phyloP scores from a whole-genome alignment of 2,329 filamentous ascomycete species.

The Ramularia collo-cygni region DNA sequence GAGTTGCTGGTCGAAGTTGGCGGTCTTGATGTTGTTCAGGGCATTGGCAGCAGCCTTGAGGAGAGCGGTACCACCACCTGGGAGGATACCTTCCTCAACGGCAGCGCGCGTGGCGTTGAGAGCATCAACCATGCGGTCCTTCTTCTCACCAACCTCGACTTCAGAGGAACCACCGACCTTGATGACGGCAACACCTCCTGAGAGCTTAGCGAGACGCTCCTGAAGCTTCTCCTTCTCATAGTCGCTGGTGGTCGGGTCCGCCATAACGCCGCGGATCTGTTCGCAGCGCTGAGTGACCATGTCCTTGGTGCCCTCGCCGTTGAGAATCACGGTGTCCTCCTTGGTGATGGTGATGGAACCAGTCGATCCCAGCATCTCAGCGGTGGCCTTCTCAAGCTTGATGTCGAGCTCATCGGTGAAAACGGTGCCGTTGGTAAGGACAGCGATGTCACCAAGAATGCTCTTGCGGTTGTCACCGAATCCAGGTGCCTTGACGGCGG shows the following conservation, averaged over 20 bases:
- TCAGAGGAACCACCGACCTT: constrained; percentile 97
- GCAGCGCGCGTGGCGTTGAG: constrained; percentile 96
- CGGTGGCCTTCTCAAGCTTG: constrained; percentile 97
- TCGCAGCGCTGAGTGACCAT: constrained; percentile 90
- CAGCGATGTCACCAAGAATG: constrained; percentile 91
- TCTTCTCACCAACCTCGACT: constrained; percentile 99
- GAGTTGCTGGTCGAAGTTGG: constrained; percentile 99
- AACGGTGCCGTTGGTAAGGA: constrained; percentile 93
- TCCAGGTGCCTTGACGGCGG: constrained; percentile 95
- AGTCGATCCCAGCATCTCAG: constrained; percentile 92
- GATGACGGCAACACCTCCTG: constrained; percentile 97
- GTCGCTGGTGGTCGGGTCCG: constrained; percentile 87
- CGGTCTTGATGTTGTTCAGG: constrained; percentile 70
- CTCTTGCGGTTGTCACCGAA: constrained; percentile 99
- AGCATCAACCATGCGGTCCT: constrained; percentile 98
- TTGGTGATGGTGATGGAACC: constrained; percentile 99
- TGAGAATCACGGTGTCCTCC: constrained; percentile 98
- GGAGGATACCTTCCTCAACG: constrained; percentile 98
- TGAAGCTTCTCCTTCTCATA: constrained; percentile 99
- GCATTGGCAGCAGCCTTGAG: constrained; percentile 95
- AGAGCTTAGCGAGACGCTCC: constrained; percentile 98
- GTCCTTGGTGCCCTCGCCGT: constrained; percentile 95
- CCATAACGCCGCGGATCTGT: constrained; percentile 97
- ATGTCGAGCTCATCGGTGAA: constrained; percentile 98
- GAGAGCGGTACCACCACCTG: constrained; percentile 94